These are phyloP conservation scores for Verticillium nubilum DNA, from an alignment of 2,329 filamentous ascomycete genomes.

Conservation along the genomic window DNA sequence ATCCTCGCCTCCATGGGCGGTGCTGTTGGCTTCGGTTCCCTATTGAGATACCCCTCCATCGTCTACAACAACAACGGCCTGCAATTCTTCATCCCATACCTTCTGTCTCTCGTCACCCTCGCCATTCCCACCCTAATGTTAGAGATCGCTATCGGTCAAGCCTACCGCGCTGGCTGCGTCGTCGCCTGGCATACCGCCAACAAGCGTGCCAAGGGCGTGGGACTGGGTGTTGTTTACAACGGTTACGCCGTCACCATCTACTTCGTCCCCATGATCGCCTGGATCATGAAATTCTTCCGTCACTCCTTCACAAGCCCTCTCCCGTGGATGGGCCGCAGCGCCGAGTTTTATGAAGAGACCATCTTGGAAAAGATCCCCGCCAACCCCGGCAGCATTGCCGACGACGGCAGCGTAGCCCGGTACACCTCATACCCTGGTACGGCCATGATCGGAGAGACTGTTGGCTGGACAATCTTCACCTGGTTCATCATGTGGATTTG, in stretches of 20 bases:
- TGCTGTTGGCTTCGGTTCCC: slow-evolving; percentile 47
- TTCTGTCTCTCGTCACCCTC: slow-evolving; percentile 43
- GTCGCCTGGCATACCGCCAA: slow-evolving; percentile 46
- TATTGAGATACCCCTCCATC: slow-evolving; percentile 48
- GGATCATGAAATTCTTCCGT: slow-evolving; percentile 51
- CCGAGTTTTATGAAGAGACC: slow-evolving; percentile 30
- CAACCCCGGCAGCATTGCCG: slow-evolving; percentile 21
- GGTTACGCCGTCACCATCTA: slow-evolving; percentile 47
- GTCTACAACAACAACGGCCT: slow-evolving; percentile 52
- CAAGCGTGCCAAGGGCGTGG: slow-evolving; percentile 42
- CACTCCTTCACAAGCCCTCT: slow-evolving; percentile 45
- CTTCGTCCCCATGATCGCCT: slow-evolving; percentile 48
- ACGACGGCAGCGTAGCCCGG: slow-evolving; percentile 26
- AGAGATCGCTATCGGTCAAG: slow-evolving; percentile 62
- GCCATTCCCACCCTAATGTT: slow-evolving; percentile 48
- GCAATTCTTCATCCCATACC: slow-evolving; percentile 52
- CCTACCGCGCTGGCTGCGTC: slow-evolving; percentile 46
- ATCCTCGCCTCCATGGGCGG: slow-evolving; percentile 47
- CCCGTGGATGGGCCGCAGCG: slow-evolving; percentile 40
- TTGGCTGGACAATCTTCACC: slow-evolving; percentile 48
- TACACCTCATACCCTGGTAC: slow-evolving; percentile 38
- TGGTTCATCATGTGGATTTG: slow-evolving; percentile 53
- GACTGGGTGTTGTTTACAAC: slow-evolving; percentile 43
- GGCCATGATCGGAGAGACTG: slow-evolving; percentile 44
- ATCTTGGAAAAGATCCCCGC: slow-evolving; percentile 17